These are phyloP conservation scores for Lactifluus volemus DNA, from an alignment of 768 basidiomycete genomes.

Conservation along the genomic window DNA sequence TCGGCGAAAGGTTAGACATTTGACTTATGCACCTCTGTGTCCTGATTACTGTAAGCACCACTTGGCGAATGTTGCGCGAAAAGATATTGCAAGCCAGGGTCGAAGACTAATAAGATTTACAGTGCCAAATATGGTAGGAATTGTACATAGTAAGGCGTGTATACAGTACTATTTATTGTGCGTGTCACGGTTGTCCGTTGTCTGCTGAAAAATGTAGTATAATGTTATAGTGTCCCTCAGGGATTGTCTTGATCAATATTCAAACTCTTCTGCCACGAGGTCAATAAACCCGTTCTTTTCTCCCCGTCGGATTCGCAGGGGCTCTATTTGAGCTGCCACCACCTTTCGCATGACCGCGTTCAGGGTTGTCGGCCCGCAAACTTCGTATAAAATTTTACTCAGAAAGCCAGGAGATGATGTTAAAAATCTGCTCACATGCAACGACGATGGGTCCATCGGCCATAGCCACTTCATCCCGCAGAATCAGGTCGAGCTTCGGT, in stretches of 20 bases:
- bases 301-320: conserved; percentile 41
- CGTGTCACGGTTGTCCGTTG: neutral
- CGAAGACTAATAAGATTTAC: neutral
- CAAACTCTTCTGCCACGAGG: conserved; percentile 62
- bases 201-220: neutral
- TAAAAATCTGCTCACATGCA: conserved; percentile 33
- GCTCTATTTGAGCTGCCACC: conserved; percentile 52
- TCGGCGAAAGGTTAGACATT: neutral
- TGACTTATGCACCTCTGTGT: neutral
- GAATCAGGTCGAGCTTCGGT: conserved; percentile 52
- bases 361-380: conserved; percentile 65
- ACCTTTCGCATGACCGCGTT: conserved; percentile 61
- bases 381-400: conserved; percentile 27
- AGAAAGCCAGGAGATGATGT: neutral
- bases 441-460: conserved; percentile 53
- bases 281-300: conserved; percentile 51
- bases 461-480: conserved; percentile 54
- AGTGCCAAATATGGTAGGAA: neutral
- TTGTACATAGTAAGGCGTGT: no score
- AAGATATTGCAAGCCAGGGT: neutral
- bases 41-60: neutral
- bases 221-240: neutral
- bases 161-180: neutral
- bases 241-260: conserved; percentile 32
- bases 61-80: neutral